Evolutionary conservation across 2,329 filamentous ascomycete species (phyloP).

Genomic region (Diplodia corticola): DNA sequence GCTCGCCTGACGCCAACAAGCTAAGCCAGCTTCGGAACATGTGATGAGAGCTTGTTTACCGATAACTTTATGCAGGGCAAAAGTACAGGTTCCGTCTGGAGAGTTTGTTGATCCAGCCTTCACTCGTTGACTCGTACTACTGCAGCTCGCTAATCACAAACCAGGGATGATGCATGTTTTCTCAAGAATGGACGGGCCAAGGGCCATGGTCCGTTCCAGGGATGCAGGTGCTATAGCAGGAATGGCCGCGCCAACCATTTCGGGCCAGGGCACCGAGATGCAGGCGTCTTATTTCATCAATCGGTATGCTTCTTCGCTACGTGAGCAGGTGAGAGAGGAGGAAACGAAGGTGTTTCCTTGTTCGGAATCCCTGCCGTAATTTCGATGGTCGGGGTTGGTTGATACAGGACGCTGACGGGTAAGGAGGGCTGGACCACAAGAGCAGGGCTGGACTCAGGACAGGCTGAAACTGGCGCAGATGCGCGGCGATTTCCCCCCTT

Average conservation of each 20-base stretch:
- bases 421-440: neutral
- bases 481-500: neutral
- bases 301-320: neutral
- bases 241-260: too few relatives aligned
- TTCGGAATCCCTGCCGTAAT: neutral
- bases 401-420: neutral
- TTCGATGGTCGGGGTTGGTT: neutral
- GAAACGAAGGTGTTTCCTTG: neutral
- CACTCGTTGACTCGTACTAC: neutral
- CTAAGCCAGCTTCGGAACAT: neutral
- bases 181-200: too few relatives aligned
- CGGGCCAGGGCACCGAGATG: too few relatives aligned
- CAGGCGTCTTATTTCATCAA: too few relatives aligned
- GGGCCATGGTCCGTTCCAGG: too few relatives aligned
- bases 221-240: too few relatives aligned
- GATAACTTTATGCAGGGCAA: neutral
- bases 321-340: neutral
- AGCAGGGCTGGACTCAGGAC: neutral
- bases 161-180: too few relatives aligned
- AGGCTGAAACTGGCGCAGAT: neutral
- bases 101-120: too few relatives aligned
- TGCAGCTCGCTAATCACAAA: neutral
- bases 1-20: neutral
- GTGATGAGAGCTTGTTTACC: neutral
- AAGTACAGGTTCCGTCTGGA: too few relatives aligned